phyloP scores from a whole-genome alignment of 306 rosid species.

The Gleditsia sinensis region DNA sequence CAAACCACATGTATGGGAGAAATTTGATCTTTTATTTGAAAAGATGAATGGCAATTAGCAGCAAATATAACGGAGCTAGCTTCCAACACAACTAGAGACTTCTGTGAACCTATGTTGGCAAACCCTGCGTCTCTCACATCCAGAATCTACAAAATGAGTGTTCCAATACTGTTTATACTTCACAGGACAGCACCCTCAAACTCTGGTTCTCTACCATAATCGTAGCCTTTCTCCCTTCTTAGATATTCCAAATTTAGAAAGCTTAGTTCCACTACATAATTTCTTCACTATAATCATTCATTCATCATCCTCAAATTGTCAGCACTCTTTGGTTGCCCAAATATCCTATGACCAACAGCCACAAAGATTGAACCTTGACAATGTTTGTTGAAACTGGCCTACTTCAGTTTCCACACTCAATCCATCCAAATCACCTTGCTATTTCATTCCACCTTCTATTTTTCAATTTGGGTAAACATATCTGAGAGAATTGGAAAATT shows the following conservation, averaged over 20 bases:
- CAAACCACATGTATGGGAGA: neutral
- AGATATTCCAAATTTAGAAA: neutral
- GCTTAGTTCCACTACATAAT: constrained; percentile 4
- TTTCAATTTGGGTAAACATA: neutral
- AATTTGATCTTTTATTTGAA: neutral
- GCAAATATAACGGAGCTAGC: constrained; percentile 4
- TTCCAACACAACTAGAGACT: constrained; percentile 4
- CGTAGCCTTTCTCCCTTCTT: neutral
- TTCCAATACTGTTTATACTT: neutral
- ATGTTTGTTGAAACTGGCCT: neutral
- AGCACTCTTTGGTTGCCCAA: constrained; percentile 4
- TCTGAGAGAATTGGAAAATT: neutral
- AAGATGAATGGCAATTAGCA: neutral
- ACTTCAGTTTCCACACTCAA: neutral
- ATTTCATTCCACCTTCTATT: neutral
- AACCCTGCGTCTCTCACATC: neutral
- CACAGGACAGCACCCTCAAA: neutral
- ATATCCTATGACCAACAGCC: neutral
- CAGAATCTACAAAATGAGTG: neutral
- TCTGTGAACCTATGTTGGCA: neutral
- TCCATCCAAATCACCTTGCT: neutral
- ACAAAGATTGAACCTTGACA: neutral
- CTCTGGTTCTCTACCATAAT: neutral
- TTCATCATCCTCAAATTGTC: constrained; percentile 8
- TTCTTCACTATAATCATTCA: neutral